Evolutionary conservation across 768 basidiomycete genomes (phyloP), one percentile per base, ranked within the genome.

Genomic region (Naganishia vaughanmartiniae): DNA sequence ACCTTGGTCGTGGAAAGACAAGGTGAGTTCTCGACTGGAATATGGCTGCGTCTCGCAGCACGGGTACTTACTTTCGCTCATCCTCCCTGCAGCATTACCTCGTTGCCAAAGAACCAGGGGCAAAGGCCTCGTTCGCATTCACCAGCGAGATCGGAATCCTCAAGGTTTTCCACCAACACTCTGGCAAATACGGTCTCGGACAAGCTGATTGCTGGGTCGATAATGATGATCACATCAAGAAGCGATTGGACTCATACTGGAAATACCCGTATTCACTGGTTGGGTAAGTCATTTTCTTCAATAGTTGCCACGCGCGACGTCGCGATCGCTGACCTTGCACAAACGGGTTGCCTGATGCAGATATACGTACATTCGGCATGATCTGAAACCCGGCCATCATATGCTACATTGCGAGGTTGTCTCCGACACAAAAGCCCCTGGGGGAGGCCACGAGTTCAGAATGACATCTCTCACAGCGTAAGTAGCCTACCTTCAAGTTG

Each of bases 191-290:
- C 56, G 72, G 74, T 24, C 66, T 79, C 2, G 78, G 78, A 21
- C 73, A 71, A 19, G 70, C 73, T 33, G 68, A 58, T 28, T 78
- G 78, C 55, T 79, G 78, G 78, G 76, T 79, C 2, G 78, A 79
- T 63, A 73, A 78, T 34, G 75, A 75, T 11, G 60, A 26, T 17
- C 65, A 72, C 9, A 57, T 70, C 33, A 69, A 51, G 19, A 65
- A 58, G n/a, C 58, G 63, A 24, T 51, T 76, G 9, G 74, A 75
- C 28, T 77, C 74, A 15, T 76, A 75, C 54, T 79, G 78, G 78
- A 66, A 69, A 21, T 31, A 45, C 15, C 15, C n/a, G 15, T 28
- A 42, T 19, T 57, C 54, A 9, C 36, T 58, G 11, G 54, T 58
- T n/a, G 57, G 33, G 57, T 58, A 24, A 15, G 57, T 7, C 24